Evolutionary conservation across 164 flowering plant genomes (phyloP).

Genomic region (Nymphaea colorata): DNA sequence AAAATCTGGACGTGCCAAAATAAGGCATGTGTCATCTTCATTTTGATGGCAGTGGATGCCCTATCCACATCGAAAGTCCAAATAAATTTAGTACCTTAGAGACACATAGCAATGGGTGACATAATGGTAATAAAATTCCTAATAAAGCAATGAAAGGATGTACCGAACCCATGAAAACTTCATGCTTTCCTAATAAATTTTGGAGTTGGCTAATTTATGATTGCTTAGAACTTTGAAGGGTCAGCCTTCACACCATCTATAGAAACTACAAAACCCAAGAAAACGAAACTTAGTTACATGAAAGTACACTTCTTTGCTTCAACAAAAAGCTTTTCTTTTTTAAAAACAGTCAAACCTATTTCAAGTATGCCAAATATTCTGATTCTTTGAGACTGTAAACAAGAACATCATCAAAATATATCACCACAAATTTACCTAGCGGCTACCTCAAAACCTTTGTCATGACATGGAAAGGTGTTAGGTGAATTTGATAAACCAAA

Average conservation of each 20-base stretch:
- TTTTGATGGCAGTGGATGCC: background rate
- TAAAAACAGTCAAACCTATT: background rate
- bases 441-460: background rate
- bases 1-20: background rate
- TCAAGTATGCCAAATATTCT: background rate
- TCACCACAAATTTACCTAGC: background rate
- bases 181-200: background rate
- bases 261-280: background rate
- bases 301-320: background rate
- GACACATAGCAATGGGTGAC: background rate
- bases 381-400: background rate
- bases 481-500: constrained; percentile 1
- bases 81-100: background rate
- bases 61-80: background rate
- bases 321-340: background rate
- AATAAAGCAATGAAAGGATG: background rate
- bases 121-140: background rate
- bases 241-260: background rate
- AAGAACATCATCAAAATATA: constrained; percentile 1
- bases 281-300: background rate
- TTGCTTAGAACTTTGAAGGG: no score
- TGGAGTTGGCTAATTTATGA: no score
- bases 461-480: background rate
- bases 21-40: background rate
- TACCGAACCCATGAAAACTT: background rate